Conservation (phyloP, 2,329 filamentous ascomycete genomes). For the Nemania sp. region DNA sequence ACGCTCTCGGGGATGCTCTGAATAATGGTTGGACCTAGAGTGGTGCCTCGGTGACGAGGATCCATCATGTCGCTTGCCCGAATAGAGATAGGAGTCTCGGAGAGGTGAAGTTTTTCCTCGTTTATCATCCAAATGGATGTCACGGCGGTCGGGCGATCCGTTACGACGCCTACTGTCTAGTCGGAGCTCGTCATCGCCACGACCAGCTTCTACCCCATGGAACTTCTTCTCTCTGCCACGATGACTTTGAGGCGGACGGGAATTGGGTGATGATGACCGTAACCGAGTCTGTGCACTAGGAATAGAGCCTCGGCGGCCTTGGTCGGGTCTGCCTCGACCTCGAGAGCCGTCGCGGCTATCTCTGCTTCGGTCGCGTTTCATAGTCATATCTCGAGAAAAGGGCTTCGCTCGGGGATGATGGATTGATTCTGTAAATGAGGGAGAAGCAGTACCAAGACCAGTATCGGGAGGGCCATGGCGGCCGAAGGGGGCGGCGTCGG, state of each 20-base stretch:
- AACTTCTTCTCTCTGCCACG: slow-evolving; percentile 43
- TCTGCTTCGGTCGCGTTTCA: slow-evolving; percentile 57
- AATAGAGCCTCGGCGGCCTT: slow-evolving; percentile 43
- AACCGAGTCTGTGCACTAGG: slow-evolving; percentile 41
- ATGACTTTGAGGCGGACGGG: slow-evolving; percentile 43
- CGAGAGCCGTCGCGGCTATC: slow-evolving; percentile 51
- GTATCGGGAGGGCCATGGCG: slow-evolving; percentile 42
- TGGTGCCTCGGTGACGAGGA: slow-evolving; percentile 47
- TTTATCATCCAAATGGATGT: slow-evolving; percentile 50
- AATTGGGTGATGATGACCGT: slow-evolving; percentile 44
- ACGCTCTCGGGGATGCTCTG: slow-evolving; percentile 51
- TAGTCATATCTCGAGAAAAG: slow-evolving; percentile 55
- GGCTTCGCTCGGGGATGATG: slow-evolving; percentile 38
- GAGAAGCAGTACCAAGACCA: slow-evolving; percentile 22
- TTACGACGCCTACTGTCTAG: slow-evolving; percentile 54
- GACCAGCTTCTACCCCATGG: slow-evolving; percentile 46
- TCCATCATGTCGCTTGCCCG: slow-evolving; percentile 50
- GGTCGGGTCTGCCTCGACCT: slow-evolving; percentile 53
- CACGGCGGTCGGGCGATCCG: slow-evolving; percentile 55
- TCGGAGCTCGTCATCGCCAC: slow-evolving; percentile 50
- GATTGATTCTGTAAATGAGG: slow-evolving; percentile 34
- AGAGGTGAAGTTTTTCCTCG: slow-evolving; percentile 39
- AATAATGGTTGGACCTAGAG: slow-evolving; percentile 52
- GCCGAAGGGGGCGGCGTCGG: slow-evolving; percentile 43
- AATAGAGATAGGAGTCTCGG: slow-evolving; percentile 40